Evolutionary conservation across 371 early-diverging fungal genomes (phyloP), one percentile per base, ranked within the genome.

Genomic region (Haplosporangium sp.): DNA sequence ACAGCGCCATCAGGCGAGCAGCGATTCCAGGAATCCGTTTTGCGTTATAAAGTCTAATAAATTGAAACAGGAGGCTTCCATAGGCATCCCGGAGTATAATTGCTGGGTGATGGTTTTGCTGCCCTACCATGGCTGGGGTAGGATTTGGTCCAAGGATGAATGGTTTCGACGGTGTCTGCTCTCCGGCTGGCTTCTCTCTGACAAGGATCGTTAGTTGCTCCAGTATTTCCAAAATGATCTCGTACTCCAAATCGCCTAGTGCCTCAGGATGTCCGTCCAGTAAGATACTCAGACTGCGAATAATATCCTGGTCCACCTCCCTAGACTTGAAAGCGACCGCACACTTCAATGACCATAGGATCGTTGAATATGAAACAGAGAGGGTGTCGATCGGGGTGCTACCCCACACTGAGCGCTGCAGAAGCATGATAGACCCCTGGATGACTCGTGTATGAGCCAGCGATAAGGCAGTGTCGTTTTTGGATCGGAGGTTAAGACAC

Each of bases 401-500:
- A 2, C 89, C 86, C 90, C 90, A 91, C 4, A 86, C 84, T 0
- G 89, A 82, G 41, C 85, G 83, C 14, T 85, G 84, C n/a, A 91
- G 54, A 37, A 90, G 64, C 14, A 75, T 66, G 6, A 88, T 84
- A 11, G 89, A 87, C 11, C 91, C 91, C 14, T 84, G 82, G 14
- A 85, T 76, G 20, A 83, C 66, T 5, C 59, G 64, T 21, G 69
- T 74, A 12, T 81, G 81, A 2, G 71, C 64, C 11, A 68, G 38
- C 14, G 75, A 79, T 8, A 67, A 53, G 20, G 65, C 68, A 7
- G 60, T 57, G 18, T 76, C 85, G 6, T 65, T 51, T 42, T 67
- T 76, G 7, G 82, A 66, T 50, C 84, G 83, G 18, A 89, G 65
- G 56, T 84, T 85, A 40, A 82, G 80, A 64, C 90, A 91, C n/a